Evolutionary conservation across 306 rosid genomes (phyloP).

Genomic region (Cucumis sativus): DNA sequence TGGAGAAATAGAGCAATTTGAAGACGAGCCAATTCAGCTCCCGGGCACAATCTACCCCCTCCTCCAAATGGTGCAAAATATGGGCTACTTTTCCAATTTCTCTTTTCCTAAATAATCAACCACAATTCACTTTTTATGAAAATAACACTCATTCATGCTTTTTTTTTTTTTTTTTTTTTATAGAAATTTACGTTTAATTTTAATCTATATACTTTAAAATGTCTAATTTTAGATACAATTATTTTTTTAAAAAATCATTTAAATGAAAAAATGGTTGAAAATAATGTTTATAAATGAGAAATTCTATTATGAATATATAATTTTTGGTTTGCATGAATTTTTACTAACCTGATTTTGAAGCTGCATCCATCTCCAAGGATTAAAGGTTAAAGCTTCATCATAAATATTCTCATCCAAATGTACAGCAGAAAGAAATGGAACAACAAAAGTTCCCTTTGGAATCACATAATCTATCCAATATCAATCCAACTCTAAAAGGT

Average conservation of each 20-base stretch:
- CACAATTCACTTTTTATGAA: background rate
- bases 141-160: no score
- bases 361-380: conserved; percentile 97
- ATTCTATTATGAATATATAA: no score
- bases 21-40: conserved; percentile 85
- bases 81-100: conserved; percentile 80
- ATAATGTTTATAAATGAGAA: no score
- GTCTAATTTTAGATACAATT: no score
- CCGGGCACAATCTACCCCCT: conserved; percentile 91
- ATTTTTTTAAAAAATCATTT: no score
- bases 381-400: conserved; percentile 49
- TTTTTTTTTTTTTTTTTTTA: no score
- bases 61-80: conserved; percentile 84
- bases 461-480: conserved; percentile 44
- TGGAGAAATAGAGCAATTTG: conserved; percentile 83
- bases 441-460: conserved; percentile 85
- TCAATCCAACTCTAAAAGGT: background rate
- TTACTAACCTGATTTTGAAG: conserved; percentile 50
- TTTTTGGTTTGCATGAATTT: background rate
- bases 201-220: no score
- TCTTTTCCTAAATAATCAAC: conserved; percentile 36
- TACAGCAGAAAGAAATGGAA: conserved; percentile 92
- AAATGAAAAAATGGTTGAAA: no score
- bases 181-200: no score
- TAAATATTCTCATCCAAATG: conserved; percentile 79